These are phyloP conservation scores for Lasiosphaeris hirsuta DNA, from an alignment of 495 filamentous ascomycete genomes.

Conservation along the genomic window DNA sequence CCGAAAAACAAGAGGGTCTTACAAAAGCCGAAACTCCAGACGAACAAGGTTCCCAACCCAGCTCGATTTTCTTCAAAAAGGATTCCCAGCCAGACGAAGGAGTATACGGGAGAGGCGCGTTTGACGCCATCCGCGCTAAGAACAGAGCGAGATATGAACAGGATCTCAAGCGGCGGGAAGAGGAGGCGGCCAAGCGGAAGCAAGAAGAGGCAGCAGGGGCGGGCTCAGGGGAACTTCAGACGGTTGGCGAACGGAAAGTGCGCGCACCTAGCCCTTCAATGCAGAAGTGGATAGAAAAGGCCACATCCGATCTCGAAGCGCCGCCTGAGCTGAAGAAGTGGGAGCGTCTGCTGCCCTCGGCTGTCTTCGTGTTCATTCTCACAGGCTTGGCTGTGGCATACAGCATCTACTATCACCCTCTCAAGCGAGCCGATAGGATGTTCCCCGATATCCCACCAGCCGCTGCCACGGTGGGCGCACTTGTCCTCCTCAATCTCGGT, in stretches of 20 bases:
- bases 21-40: slow-evolving; percentile 39
- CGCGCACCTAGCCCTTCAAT: slow-evolving; percentile 29
- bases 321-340: slow-evolving; percentile 46
- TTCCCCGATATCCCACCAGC: slow-evolving; percentile 75
- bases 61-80: slow-evolving; percentile 22
- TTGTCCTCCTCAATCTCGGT: slow-evolving; percentile 63
- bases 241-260: slow-evolving; percentile 27
- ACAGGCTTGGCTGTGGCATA: slow-evolving; percentile 52
- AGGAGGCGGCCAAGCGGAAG: slow-evolving; percentile 46
- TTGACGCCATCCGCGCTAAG: slow-evolving; percentile 48
- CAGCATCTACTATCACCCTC: slow-evolving; percentile 61
- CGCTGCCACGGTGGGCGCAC: slow-evolving; percentile 66
- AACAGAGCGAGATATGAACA: slow-evolving; percentile 44
- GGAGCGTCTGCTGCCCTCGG: slow-evolving; percentile 64
- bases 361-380: slow-evolving; percentile 53
- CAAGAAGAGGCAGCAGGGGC: slow-evolving; percentile 44
- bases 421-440: slow-evolving; percentile 54
- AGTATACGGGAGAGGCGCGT: slow-evolving; percentile 44
- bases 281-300: slow-evolving; percentile 34
- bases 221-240: slow-evolving; percentile 46
- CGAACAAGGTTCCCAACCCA: slow-evolving; percentile 36
- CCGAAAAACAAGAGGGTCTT: slow-evolving; percentile 13
- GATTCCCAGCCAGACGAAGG: slow-evolving; percentile 17
- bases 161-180: slow-evolving; percentile 45
- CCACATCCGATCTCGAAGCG: slow-evolving; percentile 41